Conservation (phyloP, 495 filamentous ascomycete species). For the Xylaria palmicola region DNA sequence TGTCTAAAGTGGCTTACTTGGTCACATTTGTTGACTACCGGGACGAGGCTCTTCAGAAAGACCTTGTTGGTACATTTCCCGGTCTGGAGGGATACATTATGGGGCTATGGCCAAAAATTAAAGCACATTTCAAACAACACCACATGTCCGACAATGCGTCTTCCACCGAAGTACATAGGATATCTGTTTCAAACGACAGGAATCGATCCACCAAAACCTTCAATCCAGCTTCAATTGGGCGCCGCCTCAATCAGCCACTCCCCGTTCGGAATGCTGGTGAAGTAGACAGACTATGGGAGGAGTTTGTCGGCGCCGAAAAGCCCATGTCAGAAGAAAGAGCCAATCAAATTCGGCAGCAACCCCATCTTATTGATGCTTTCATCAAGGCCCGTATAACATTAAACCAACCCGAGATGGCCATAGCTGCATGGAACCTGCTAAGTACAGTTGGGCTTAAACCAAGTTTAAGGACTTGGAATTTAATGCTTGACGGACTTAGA, state of each 20-base stretch:
- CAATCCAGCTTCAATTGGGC: not conserved
- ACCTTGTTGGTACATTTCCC: conserved; percentile 15
- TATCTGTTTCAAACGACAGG: conserved; percentile 1
- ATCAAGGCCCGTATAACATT: conserved; percentile 52
- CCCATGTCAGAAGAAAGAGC: conserved; percentile 20
- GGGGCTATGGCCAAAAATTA: conserved; percentile 23
- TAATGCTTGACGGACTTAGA: conserved; percentile 61
- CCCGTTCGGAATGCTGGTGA: not conserved
- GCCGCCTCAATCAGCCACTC: conserved; percentile 7
- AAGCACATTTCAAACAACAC: conserved; percentile 8
- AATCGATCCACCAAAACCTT: conserved; percentile 12
- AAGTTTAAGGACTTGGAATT: conserved; percentile 56
- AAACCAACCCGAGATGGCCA: conserved; percentile 44
- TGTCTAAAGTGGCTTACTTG: conserved; percentile 22
- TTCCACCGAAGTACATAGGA: conserved; percentile 15
- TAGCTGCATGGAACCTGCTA: conserved; percentile 62
- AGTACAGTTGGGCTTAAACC: conserved; percentile 49
- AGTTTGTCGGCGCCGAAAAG: conserved; percentile 30
- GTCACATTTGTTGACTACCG: conserved; percentile 18
- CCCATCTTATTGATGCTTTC: conserved; percentile 54
- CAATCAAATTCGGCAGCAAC: conserved; percentile 21
- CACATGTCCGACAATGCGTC: conserved; percentile 8
- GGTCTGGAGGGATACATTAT: conserved; percentile 19
- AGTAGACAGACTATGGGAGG: conserved; percentile 29
- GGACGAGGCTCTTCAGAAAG: conserved; percentile 5